These are phyloP conservation scores for Pyrenula massariospora DNA, from an alignment of 495 filamentous ascomycete species.

Conservation along the genomic window DNA sequence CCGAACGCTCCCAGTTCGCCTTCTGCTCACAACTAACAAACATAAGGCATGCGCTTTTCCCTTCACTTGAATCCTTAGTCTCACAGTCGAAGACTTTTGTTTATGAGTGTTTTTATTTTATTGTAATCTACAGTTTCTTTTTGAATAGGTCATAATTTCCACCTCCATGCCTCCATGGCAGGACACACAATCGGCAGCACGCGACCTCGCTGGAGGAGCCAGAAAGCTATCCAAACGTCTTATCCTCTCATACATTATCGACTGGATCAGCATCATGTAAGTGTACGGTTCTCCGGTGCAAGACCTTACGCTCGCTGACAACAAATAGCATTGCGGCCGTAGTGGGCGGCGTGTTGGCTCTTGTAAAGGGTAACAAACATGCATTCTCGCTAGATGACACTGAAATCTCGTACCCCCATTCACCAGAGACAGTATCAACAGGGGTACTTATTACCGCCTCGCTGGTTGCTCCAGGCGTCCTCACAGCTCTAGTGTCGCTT, in stretches of 20 bases:
- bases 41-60: no score
- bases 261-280: slow-evolving; percentile 43
- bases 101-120: no score
- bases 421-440: slow-evolving; percentile 41
- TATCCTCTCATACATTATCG: slow-evolving; percentile 36
- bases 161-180: background rate
- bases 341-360: slow-evolving; percentile 33
- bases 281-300: slow-evolving; percentile 1
- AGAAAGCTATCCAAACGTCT: slow-evolving; percentile 21
- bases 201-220: background rate
- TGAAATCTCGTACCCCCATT: slow-evolving; percentile 45
- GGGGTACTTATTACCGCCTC: slow-evolving; percentile 33
- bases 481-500: slow-evolving; percentile 35
- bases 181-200: background rate
- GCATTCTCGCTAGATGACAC: slow-evolving; percentile 41
- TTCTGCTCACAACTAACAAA: no score
- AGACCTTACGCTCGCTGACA: background rate
- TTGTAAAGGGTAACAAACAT: slow-evolving; percentile 25
- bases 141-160: no score
- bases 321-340: slow-evolving; percentile 26
- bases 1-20: no score
- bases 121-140: no score
- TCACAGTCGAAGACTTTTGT: no score
- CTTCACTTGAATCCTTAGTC: no score
- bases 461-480: slow-evolving; percentile 39